Conservation (phyloP, 495 filamentous ascomycete species). For the Aspergillus homomorphus region DNA sequence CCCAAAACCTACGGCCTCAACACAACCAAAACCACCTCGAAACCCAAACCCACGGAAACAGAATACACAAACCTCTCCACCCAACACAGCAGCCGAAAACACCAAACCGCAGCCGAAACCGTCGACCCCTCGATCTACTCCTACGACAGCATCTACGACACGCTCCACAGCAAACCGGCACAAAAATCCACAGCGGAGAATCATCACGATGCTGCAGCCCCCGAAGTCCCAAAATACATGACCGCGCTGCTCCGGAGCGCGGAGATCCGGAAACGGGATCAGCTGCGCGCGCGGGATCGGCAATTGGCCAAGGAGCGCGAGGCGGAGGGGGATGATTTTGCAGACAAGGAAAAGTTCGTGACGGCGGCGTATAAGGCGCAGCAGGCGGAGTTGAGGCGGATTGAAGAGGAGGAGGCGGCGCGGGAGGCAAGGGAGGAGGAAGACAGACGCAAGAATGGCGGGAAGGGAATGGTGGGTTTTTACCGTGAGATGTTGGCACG, state of each 20-base stretch:
- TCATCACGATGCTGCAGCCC: slow-evolving; percentile 17
- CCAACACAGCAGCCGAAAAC: slow-evolving; percentile 46
- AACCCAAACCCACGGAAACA: slow-evolving; percentile 24
- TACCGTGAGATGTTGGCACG: slow-evolving; percentile 79
- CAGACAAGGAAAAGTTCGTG: slow-evolving; percentile 94
- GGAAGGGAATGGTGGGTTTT: slow-evolving; percentile 78
- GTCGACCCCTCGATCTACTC: slow-evolving; percentile 55
- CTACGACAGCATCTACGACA: slow-evolving; percentile 56
- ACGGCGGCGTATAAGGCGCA: slow-evolving; percentile 93
- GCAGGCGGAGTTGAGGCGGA: slow-evolving; percentile 73
- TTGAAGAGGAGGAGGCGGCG: slow-evolving; percentile 77
- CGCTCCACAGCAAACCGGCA: slow-evolving; percentile 41
- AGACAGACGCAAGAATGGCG: slow-evolving; percentile 56
- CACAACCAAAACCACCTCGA: slow-evolving; percentile 3
- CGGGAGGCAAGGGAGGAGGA: slow-evolving; percentile 67
- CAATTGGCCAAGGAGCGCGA: slow-evolving; percentile 83
- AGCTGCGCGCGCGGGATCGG: slow-evolving; percentile 82
- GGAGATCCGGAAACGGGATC: slow-evolving; percentile 83
- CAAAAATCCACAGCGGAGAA: slow-evolving; percentile 21
- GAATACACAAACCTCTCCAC: slow-evolving; percentile 50
- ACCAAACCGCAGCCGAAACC: slow-evolving; percentile 44
- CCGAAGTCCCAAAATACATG: slow-evolving; percentile 74
- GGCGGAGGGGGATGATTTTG: slow-evolving; percentile 89
- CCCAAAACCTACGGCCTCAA: slow-evolving; percentile 7
- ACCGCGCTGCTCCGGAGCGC: slow-evolving; percentile 72